Evolutionary conservation across 805 yeast species (phyloP).

Genomic region (Starmerella ratchasimensis): DNA sequence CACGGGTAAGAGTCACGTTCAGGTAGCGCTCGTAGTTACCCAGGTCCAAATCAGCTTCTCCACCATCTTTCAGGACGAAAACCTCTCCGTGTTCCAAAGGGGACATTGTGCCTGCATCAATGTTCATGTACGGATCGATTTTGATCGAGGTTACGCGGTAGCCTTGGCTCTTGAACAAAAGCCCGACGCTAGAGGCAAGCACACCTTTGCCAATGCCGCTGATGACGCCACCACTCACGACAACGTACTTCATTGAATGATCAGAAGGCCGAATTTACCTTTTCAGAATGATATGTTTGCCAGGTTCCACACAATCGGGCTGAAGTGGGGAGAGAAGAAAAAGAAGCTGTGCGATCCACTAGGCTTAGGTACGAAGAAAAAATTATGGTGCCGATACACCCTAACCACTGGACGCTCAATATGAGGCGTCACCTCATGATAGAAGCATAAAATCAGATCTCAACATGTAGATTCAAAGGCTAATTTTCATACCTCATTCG

Average conservation of each 20-base stretch:
- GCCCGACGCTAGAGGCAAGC: constrained; percentile 89
- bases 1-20: constrained; percentile 80
- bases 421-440: too few relatives aligned
- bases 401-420: too few relatives aligned
- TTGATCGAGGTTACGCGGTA: constrained; percentile 92
- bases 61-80: constrained; percentile 95
- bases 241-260: constrained; percentile 81
- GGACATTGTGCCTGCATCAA: constrained; percentile 99
- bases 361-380: too few relatives aligned
- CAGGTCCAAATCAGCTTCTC: constrained; percentile 94
- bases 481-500: too few relatives aligned
- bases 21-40: constrained; percentile 97
- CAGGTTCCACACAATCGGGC: neutral
- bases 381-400: too few relatives aligned
- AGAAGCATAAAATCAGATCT: too few relatives aligned
- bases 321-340: constrained; percentile 2
- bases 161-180: constrained; percentile 84
- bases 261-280: neutral
- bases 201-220: constrained; percentile 99
- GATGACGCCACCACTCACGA: constrained; percentile 98
- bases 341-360: too few relatives aligned
- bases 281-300: neutral
- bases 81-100: constrained; percentile 99
- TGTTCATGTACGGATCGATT: constrained; percentile 97
- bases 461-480: too few relatives aligned